Percentiles rank a stretch among this genome's conserved stretches.
These are phyloP conservation scores for Phytophthora aleatoria DNA, from an alignment of 352 stramenopile genomes.

Conservation along the genomic window DNA sequence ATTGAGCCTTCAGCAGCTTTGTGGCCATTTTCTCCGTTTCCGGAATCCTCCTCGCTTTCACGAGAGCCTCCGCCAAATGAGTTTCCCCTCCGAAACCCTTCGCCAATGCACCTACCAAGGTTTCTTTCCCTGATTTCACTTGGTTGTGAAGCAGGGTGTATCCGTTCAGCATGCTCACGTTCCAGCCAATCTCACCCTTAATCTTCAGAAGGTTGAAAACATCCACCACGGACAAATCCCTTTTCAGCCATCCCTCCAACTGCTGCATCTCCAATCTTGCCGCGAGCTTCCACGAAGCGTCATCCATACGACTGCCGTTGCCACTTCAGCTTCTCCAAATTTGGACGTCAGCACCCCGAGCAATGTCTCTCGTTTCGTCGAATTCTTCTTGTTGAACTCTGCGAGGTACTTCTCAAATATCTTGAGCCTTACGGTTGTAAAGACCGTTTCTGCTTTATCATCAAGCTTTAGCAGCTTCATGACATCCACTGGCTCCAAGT, in stretches of 20 bases:
- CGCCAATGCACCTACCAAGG: background rate
- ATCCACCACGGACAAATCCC: background rate
- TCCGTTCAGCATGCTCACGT: background rate
- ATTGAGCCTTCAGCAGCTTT: background rate
- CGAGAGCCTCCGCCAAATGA: background rate
- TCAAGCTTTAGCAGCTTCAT: background rate
- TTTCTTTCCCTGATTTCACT: background rate
- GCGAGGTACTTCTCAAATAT: background rate
- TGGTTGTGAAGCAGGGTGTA: background rate
- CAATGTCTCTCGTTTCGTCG: background rate
- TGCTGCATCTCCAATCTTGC: background rate
- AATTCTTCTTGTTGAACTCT: background rate
- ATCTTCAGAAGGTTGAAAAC: background rate
- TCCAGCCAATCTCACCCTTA: background rate
- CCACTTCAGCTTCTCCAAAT: background rate
- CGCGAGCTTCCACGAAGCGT: background rate
- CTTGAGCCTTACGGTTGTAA: background rate
- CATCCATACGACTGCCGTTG: background rate
- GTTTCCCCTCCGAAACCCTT: background rate
- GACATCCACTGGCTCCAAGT: background rate
- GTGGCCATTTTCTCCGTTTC: background rate
- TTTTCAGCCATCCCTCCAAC: background rate
- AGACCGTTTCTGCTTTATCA: background rate
- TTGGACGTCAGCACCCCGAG: background rate
- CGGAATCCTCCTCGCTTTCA: background rate